Conservation (phyloP, 1,139 yeast genomes). For the Zygosaccharomyces sapae region DNA sequence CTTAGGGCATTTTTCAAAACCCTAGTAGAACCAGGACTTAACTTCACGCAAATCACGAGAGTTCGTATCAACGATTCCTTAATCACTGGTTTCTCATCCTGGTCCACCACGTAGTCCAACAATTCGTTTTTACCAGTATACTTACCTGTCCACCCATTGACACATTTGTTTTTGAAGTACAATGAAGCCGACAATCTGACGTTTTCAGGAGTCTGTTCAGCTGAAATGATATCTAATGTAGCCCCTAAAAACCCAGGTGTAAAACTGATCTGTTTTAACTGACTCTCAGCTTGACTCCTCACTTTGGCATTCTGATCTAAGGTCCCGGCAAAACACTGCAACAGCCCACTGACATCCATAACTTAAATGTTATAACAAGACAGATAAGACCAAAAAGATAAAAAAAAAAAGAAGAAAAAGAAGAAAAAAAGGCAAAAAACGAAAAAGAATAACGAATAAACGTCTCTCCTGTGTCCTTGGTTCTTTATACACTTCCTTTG, state of each 20-base stretch:
- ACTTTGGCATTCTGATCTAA: constrained; percentile 61
- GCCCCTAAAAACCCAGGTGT: constrained; percentile 75
- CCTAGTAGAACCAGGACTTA: constrained; percentile 34
- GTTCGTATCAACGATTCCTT: constrained; percentile 51
- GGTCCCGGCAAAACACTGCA: constrained; percentile 79
- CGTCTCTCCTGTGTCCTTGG: constrained; percentile 2
- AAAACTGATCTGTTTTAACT: constrained; percentile 53
- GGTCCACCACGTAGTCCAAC: constrained; percentile 43
- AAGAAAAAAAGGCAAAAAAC: not conserved
- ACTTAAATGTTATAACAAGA: not conserved
- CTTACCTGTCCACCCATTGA: constrained; percentile 55
- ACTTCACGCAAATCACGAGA: constrained; percentile 39
- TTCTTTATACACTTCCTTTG: constrained; percentile 5
- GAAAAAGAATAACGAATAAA: not conserved
- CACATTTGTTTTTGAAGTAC: constrained; percentile 74
- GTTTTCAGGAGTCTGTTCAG: constrained; percentile 49
- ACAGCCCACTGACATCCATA: constrained; percentile 66
- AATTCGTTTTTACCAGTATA: constrained; percentile 34
- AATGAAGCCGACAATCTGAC: constrained; percentile 80
- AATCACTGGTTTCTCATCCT: constrained; percentile 68
- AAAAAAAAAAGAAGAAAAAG: not conserved
- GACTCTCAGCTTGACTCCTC: constrained; percentile 66
- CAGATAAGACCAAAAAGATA: not conserved
- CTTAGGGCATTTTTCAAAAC: constrained; percentile 62
- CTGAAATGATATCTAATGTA: constrained; percentile 70